Percentiles rank a stretch among this genome's conserved stretches.
Evolutionary conservation across 176 grass and related monocot genomes (phyloP).

Genomic region (Canna indica): DNA sequence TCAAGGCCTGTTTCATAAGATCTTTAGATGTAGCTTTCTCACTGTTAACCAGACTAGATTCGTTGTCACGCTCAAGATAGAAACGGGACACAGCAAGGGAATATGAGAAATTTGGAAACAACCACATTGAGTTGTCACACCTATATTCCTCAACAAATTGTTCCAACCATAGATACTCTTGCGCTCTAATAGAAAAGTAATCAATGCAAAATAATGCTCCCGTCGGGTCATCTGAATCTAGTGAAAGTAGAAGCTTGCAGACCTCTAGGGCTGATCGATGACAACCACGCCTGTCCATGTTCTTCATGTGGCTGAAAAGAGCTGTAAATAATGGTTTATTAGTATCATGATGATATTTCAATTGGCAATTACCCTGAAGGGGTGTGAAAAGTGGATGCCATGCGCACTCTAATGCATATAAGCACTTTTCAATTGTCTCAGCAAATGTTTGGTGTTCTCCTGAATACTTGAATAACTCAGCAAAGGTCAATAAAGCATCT

Average conservation of each 20-base stretch:
- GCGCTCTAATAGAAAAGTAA: conserved; percentile 93
- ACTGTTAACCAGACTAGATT: conserved; percentile 24
- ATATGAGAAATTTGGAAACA: conserved; percentile 87
- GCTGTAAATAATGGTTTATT: conserved; percentile 85
- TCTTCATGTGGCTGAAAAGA: conserved; percentile 93
- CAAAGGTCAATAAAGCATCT: conserved; percentile 87
- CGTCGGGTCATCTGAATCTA: conserved; percentile 86
- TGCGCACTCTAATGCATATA: conserved; percentile 87
- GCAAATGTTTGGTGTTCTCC: conserved; percentile 85
- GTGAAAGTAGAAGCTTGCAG: conserved; percentile 86
- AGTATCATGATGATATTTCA: conserved; percentile 73
- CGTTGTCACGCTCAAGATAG: conserved; percentile 53
- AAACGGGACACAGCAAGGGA: conserved; percentile 82
- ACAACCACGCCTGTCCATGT: conserved; percentile 82
- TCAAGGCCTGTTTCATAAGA: conserved; percentile 94
- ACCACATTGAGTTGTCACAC: conserved; percentile 71
- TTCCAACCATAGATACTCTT: conserved; percentile 87
- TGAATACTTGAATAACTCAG: conserved; percentile 91
- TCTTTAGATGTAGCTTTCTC: conserved; percentile 67
- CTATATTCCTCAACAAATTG: conserved; percentile 76
- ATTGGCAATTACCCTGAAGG: conserved; percentile 47
- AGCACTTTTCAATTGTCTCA: conserved; percentile 75
- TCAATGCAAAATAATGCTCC: conserved; percentile 95
- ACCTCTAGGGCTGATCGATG: conserved; percentile 91
- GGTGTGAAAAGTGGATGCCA: conserved; percentile 76